These are phyloP conservation scores for Backusella tuberculispora DNA, from an alignment of 192 early-diverging fungal species.

Conservation along the genomic window DNA sequence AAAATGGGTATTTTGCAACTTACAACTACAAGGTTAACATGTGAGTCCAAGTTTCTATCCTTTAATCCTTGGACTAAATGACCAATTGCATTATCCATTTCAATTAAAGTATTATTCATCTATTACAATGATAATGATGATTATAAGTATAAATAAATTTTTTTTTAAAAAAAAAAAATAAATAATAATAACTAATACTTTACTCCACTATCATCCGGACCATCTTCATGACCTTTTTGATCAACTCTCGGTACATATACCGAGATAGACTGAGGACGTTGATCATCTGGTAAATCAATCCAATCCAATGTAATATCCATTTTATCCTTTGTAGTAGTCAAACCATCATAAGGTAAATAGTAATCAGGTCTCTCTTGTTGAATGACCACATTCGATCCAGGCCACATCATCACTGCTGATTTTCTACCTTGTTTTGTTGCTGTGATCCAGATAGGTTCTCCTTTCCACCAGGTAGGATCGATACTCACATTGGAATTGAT, in stretches of 20 bases:
- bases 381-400: conserved; percentile 67
- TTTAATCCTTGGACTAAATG: conserved; percentile 59
- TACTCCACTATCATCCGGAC: conserved; percentile 66
- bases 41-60: conserved; percentile 57
- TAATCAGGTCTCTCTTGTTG: conserved; percentile 65
- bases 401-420: conserved; percentile 89
- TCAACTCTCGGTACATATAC: conserved; percentile 87
- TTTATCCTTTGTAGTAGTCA: conserved; percentile 54
- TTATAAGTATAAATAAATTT: background rate
- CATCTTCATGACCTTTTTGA: conserved; percentile 70
- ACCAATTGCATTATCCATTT: conserved; percentile 65
- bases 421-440: conserved; percentile 67
- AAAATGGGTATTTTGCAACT: background rate
- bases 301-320: conserved; percentile 68
- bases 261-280: conserved; percentile 75
- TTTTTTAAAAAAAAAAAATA: background rate
- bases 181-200: conserved; percentile 1
- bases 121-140: background rate
- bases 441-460: conserved; percentile 92
- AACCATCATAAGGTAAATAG: conserved; percentile 54
- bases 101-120: conserved; percentile 58
- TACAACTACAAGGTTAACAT: conserved; percentile 65
- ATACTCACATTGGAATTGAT: conserved; percentile 60
- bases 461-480: conserved; percentile 85
- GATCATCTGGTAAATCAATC: conserved; percentile 73